Conservation (phyloP, 495 filamentous ascomycete species). For the Penicillium chermesinum region DNA sequence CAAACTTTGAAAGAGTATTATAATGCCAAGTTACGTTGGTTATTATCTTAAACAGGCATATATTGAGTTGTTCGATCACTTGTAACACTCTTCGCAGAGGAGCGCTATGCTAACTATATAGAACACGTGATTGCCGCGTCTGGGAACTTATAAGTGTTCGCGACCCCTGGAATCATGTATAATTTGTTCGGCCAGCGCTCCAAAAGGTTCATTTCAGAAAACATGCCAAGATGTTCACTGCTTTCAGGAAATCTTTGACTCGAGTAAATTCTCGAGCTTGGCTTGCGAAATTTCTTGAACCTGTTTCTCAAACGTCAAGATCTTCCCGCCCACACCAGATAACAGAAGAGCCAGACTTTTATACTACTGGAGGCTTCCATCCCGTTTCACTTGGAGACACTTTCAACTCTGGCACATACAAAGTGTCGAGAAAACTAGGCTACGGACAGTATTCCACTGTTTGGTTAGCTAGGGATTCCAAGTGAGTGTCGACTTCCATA, state of each 20-base stretch:
- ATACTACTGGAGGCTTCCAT: conserved; percentile 76
- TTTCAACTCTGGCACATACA: conserved; percentile 80
- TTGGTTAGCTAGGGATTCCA: conserved; percentile 54
- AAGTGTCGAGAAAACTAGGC: conserved; percentile 79
- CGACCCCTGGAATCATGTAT: too few relatives aligned
- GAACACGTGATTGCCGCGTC: too few relatives aligned
- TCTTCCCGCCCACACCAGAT: background rate
- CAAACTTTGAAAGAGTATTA: too few relatives aligned
- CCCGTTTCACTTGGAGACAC: conserved; percentile 75
- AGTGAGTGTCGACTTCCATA: conserved; percentile 15
- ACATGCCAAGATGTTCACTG: conserved; percentile 5
- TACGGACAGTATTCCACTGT: conserved; percentile 90
- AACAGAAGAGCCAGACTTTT: conserved; percentile 73
- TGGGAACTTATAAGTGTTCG: too few relatives aligned
- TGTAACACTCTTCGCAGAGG: too few relatives aligned
- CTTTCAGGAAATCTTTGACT: conserved; percentile 4
- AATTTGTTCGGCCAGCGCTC: too few relatives aligned
- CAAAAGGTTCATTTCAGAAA: too few relatives aligned
- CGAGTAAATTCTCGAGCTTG: conserved; percentile 7
- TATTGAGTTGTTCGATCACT: too few relatives aligned
- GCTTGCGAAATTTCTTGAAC: conserved; percentile 3
- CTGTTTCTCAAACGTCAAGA: conserved; percentile 7
- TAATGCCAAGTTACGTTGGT: too few relatives aligned
- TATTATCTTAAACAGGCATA: too few relatives aligned
- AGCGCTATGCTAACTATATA: too few relatives aligned